A percentile compares a stretch with the other conserved stretches of the same genome.
Conservation (phyloP, 1,284 basidiomycete genomes). For the Trichosporon coremiiforme region DNA sequence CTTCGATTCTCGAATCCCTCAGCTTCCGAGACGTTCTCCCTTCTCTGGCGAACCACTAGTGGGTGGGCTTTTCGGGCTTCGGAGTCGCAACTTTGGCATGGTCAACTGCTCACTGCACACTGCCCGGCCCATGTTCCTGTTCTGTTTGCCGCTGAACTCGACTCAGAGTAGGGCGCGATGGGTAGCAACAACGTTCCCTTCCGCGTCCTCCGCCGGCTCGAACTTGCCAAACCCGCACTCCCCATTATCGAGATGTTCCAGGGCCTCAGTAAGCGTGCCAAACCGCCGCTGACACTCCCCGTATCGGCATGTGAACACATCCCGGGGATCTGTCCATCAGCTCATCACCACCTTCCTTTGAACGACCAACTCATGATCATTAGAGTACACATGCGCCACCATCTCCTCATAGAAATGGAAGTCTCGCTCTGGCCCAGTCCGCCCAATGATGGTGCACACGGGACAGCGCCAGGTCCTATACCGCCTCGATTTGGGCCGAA, state of each 20-base stretch:
- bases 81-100: no score
- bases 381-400: no score
- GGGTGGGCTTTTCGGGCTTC: no score
- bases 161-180: not conserved
- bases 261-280: constrained; percentile 3
- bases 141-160: no score
- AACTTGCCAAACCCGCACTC: constrained; percentile 15
- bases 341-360: not conserved
- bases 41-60: no score
- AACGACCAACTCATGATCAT: no score
- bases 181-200: not conserved
- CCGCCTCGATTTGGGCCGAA: not conserved
- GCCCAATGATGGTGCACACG: not conserved
- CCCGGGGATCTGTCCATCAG: not conserved
- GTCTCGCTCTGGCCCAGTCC: no score
- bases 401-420: no score
- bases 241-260: constrained; percentile 24
- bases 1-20: no score
- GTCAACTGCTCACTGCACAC: no score
- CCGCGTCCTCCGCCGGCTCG: not conserved
- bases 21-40: no score
- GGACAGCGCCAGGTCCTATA: not conserved
- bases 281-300: constrained; percentile 7
- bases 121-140: no score
- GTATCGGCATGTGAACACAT: constrained; percentile 1